These are phyloP conservation scores for Dendrobium chrysotoxum DNA, from an alignment of 106 monocot species.

Conservation along the genomic window DNA sequence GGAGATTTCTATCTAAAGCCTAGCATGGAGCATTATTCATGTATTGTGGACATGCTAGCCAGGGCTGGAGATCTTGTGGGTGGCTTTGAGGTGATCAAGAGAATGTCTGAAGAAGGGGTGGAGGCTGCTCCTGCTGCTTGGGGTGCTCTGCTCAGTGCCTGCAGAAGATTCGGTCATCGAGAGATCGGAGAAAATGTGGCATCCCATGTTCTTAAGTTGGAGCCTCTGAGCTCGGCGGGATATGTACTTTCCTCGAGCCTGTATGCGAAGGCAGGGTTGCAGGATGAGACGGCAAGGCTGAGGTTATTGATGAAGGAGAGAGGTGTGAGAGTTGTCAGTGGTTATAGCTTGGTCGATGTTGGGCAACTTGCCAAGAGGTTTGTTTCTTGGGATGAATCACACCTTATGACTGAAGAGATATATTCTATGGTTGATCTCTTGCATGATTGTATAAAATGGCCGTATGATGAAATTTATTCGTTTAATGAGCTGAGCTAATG, in stretches of 20 bases:
- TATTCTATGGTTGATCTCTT: slow-evolving; percentile 45
- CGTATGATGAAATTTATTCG: background rate
- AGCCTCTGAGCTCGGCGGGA: slow-evolving; percentile 44
- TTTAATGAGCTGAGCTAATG: background rate
- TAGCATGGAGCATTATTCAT: slow-evolving; percentile 58
- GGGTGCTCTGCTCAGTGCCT: slow-evolving; percentile 77
- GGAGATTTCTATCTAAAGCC: slow-evolving; percentile 23
- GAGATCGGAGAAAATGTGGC: slow-evolving; percentile 37
- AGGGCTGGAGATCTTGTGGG: slow-evolving; percentile 49
- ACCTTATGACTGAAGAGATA: slow-evolving; percentile 41
- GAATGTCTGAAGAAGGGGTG: slow-evolving; percentile 24
- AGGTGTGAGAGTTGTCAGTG: slow-evolving; percentile 40
- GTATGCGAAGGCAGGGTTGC: slow-evolving; percentile 22
- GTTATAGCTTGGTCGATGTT: slow-evolving; percentile 62
- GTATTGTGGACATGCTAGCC: slow-evolving; percentile 79
- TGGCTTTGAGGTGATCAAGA: slow-evolving; percentile 37
- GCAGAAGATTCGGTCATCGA: slow-evolving; percentile 30
- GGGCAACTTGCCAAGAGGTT: slow-evolving; percentile 37
- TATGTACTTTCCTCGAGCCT: slow-evolving; percentile 46
- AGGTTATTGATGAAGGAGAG: slow-evolving; percentile 52
- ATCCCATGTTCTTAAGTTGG: slow-evolving; percentile 47
- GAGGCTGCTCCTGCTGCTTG: slow-evolving; percentile 47
- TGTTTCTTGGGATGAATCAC: slow-evolving; percentile 57
- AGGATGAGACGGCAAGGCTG: slow-evolving; percentile 24
- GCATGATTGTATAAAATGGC: slow-evolving; percentile 35